Base-by-base conservation (phyloP, 805 yeast species). In the Starmerella apicola region DNA sequence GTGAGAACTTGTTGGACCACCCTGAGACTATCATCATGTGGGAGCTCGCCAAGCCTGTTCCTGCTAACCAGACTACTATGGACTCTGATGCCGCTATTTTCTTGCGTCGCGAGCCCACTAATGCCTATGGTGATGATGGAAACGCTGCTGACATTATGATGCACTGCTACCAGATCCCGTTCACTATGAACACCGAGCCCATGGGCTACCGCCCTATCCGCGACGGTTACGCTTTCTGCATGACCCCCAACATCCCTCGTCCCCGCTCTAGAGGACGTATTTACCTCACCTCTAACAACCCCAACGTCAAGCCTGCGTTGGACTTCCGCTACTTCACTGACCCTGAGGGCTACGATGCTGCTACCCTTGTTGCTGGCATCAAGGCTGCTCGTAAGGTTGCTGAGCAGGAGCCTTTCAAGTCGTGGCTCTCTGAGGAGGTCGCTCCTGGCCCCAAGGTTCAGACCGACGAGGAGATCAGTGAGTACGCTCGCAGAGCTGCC, bases 1-100 rank as follows among this genome's bases (percentile, higher is more conserved):
- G 61, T n/a, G 54, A 57, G 42, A 51, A 57, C 44, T 52, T 57
- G 41, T 50, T 57, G 38, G 61, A 57, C 37, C 61, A 57, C 41
- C 61, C 60, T 19, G 50, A 46, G 34, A 34, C 38, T 26, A 42
- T 44, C 24, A 39, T 43, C 35, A 38, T 43, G 43, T 43, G 46
- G 46, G 46, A 43, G 31, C 43, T 43, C 26, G 35, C 28, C 25
- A 28, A 39, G 26, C 46, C 39, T 18, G 43, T 43, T 8, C 46
- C 46, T 10, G 35, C 34, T 13, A 39, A 37, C 29, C 41, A 41
- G 22, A 43, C 46, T 2, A 43, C 46, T 8, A 43, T 43, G 46
- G 43, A 43, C 46, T 43, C 46, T 6, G 46, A 43, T 20, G 46
- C 46, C 9, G 42, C 40, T 3, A 20, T 43, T 7, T 43, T 43